These are phyloP conservation scores for Aspergillus alliaceus DNA, from an alignment of 2,329 filamentous ascomycete genomes.

Conservation along the genomic window DNA sequence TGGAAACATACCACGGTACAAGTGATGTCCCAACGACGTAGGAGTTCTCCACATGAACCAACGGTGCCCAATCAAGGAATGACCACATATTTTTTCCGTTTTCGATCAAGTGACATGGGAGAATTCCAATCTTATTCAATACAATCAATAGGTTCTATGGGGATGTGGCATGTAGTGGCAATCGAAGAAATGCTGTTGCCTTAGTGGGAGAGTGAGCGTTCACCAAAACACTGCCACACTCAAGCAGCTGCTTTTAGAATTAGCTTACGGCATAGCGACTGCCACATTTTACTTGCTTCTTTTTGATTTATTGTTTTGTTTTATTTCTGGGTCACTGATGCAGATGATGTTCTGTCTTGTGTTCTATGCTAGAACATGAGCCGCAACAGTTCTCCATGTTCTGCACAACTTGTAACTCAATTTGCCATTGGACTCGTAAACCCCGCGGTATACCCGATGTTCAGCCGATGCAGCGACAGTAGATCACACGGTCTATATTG, in stretches of 20 bases:
- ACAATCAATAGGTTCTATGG: no score
- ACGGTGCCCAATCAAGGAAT: neutral
- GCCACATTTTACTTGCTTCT: neutral
- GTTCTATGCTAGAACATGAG: neutral
- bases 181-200: neutral
- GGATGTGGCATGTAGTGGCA: neutral
- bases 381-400: no score
- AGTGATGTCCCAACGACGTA: conserved; percentile 1
- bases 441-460: neutral
- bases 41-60: neutral
- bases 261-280: neutral
- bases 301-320: neutral
- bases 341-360: neutral
- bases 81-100: neutral
- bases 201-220: neutral
- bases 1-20: no score
- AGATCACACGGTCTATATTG: no score
- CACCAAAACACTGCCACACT: conserved; percentile 3
- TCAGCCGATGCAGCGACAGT: neutral
- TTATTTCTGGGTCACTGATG: neutral
- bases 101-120: neutral
- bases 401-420: no score
- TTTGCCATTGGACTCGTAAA: no score
- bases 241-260: neutral
- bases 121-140: no score